phyloP scores from a whole-genome alignment of 768 basidiomycete genomes.

The Naganishia antarctica region DNA sequence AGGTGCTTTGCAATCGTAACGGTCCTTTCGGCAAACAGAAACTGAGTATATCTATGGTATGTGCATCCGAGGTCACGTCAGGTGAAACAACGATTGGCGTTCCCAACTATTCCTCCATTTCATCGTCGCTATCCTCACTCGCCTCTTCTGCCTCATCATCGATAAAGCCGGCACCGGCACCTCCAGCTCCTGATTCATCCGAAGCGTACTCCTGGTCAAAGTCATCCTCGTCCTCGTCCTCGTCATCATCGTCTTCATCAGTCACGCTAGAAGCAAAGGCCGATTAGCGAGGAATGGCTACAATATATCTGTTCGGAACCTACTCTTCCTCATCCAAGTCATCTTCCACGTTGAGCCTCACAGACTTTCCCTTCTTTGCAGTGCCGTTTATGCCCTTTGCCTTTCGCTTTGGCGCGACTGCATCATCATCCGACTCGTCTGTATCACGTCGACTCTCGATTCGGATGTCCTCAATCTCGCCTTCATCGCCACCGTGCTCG shows the following conservation, averaged over 20 bases:
- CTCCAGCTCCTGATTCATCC: constrained; percentile 66
- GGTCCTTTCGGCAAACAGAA: too few relatives aligned
- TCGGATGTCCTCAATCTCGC: constrained; percentile 44
- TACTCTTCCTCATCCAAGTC: constrained; percentile 27
- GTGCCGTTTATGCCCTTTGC: constrained; percentile 11
- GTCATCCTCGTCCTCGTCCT: constrained; percentile 58
- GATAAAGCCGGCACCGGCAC: constrained; percentile 50
- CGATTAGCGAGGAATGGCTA: neutral
- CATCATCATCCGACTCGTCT: constrained; percentile 23
- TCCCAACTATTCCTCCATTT: constrained; percentile 34
- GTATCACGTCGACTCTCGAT: constrained; percentile 25
- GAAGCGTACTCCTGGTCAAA: constrained; percentile 37
- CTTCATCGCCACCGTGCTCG: constrained; percentile 40
- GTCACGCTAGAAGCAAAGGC: constrained; percentile 47
- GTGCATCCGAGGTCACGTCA: too few relatives aligned
- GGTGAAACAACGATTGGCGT: too few relatives aligned
- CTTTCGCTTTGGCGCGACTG: constrained; percentile 3
- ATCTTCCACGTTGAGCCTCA: constrained; percentile 33
- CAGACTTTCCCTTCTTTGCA: constrained; percentile 23
- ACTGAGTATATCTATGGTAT: too few relatives aligned
- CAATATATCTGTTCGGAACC: neutral
- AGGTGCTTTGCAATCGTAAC: too few relatives aligned
- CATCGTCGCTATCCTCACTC: constrained; percentile 52
- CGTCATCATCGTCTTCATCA: constrained; percentile 64
- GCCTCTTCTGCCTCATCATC: constrained; percentile 56